A percentile compares a stretch with the other conserved stretches of the same genome.
phyloP scores from a whole-genome alignment of 345 rosid genomes.

The Crucihimalaya himalaica region DNA sequence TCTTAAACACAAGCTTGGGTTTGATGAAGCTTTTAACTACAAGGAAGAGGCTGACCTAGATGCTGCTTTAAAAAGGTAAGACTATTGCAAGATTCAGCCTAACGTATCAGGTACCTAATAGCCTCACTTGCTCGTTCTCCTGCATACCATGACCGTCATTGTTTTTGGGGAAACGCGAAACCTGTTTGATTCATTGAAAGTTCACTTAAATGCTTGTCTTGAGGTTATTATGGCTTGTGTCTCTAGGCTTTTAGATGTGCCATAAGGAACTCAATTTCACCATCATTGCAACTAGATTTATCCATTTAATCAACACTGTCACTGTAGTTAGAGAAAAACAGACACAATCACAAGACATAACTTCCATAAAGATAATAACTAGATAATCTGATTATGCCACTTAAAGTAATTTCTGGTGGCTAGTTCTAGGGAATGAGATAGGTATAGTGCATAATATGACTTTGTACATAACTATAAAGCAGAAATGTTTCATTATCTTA shows the following conservation, averaged over 20 bases:
- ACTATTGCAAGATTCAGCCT: neutral
- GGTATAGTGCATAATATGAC: neutral
- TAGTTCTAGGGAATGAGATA: neutral
- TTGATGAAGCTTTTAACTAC: constrained; percentile 80
- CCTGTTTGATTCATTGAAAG: constrained; percentile 1
- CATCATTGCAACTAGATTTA: neutral
- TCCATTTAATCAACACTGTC: neutral
- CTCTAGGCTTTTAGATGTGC: neutral
- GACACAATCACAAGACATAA: neutral
- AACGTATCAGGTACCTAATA: neutral
- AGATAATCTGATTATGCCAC: neutral
- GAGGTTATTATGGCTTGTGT: neutral
- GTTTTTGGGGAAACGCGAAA: neutral
- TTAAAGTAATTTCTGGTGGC: neutral
- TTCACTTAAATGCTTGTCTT: neutral
- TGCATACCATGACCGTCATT: neutral
- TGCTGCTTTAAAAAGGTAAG: constrained; percentile 67
- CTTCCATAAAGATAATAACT: neutral
- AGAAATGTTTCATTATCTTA: neutral
- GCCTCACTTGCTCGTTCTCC: neutral
- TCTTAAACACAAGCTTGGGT: constrained; percentile 59
- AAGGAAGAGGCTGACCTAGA: constrained; percentile 58
- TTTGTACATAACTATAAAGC: neutral
- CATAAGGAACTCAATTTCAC: neutral
- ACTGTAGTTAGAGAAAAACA: neutral